Evolutionary conservation across 345 rosid genomes (phyloP), one percentile per base, ranked within the genome.

Genomic region (Pugionium dolabratum): DNA sequence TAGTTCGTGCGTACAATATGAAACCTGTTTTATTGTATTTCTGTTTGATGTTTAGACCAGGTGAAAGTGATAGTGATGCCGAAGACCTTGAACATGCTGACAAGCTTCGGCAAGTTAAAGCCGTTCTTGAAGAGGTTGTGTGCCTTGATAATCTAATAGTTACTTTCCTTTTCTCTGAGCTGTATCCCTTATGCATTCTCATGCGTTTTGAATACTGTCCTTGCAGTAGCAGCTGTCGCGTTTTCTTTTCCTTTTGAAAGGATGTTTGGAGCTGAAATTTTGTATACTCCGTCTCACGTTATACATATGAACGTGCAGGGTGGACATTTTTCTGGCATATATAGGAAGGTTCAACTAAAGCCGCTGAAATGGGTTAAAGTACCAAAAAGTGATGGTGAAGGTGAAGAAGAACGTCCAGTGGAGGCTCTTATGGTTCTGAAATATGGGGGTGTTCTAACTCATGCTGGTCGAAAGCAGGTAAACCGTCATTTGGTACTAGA

Each of bases 401-500:
- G 90, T 31, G 98, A 91, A 76, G 94, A 91, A 80, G 98, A 95
- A 72, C 82, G 90, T 10, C 99, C 99, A 27, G 84, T 84, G 62
- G 99, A 95, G 79, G 99, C 99, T 64, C 82, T 95, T 52, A 95
- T 95, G 99, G 83, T 95, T 80, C 87, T 95, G 76, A 95, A 95
- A 67, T 95, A 95, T 76, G 99, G 99, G 59, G 99, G 99, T 34
- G 98, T 95, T 76, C 86, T 95, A 61, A 95, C 99, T 6, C 99
- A 95, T 91, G 99, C 99, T 66, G 99, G 99, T 59, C 84, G 99
- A 80, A 89, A 90, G 80, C 99, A 95, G 97, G 99, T 90, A 49
- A 63, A 32, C 48, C 46, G 2, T 46, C 62, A 48, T 45, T 11
- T 26, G 37, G 53, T 46, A 59, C 64, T 41, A 39, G 9, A 40